Percentiles rank a stretch among this genome's conserved stretches.
Conservation (phyloP, 2,329 filamentous ascomycete genomes). For the Exophiala mesophila region DNA sequence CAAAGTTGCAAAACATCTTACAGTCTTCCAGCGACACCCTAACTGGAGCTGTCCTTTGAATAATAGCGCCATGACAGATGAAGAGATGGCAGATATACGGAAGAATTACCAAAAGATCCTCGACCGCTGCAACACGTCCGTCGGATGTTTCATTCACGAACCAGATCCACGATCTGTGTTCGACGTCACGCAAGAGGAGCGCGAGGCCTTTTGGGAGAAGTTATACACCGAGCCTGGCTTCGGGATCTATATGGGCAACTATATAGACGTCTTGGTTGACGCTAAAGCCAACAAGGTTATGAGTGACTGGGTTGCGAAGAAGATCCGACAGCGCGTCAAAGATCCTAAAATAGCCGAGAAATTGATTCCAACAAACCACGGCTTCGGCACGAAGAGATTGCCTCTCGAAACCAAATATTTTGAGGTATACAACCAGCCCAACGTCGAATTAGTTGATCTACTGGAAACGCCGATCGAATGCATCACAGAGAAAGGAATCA, state of each 20-base stretch:
- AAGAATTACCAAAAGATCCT: conserved; percentile 4
- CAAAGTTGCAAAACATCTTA: conserved; percentile 47
- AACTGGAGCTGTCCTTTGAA: conserved; percentile 60
- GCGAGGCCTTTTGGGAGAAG: conserved; percentile 45
- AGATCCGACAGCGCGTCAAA: conserved; percentile 47
- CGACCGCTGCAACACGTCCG: conserved; percentile 38
- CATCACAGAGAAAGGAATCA: conserved; percentile 27
- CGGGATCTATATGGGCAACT: conserved; percentile 45
- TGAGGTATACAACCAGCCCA: conserved; percentile 43
- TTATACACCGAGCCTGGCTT: conserved; percentile 52
- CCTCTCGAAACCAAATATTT: conserved; percentile 48
- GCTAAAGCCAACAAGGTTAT: conserved; percentile 46
- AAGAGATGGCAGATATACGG: conserved; percentile 42
- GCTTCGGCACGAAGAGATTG: conserved; percentile 51
- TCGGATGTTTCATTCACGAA: conserved; percentile 57
- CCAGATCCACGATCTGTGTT: conserved; percentile 41
- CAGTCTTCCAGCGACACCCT: conserved; percentile 57
- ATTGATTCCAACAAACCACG: conserved; percentile 49
- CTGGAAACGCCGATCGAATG: conserved; percentile 38
- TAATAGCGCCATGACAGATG: conserved; percentile 42
- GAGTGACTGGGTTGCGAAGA: conserved; percentile 53
- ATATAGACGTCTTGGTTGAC: conserved; percentile 48
- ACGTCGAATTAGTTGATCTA: conserved; percentile 45
- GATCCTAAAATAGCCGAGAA: conserved; percentile 49
- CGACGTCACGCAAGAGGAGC: conserved; percentile 1